A percentile compares a stretch with the other conserved stretches of the same genome.
Evolutionary conservation across 2,329 filamentous ascomycete genomes (phyloP).

Genomic region (Exserohilum turcica): DNA sequence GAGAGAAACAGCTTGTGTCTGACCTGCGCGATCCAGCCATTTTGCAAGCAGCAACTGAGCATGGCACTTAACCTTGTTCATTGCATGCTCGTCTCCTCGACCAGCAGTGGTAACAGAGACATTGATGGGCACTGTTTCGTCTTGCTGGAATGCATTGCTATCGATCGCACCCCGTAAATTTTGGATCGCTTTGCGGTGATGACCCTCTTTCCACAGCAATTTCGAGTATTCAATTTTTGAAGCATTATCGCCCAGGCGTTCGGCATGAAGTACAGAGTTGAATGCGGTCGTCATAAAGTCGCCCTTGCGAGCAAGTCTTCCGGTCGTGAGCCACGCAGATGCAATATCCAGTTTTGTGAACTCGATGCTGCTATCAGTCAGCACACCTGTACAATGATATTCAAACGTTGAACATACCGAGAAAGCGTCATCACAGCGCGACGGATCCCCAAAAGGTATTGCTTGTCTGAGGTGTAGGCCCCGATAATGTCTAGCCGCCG

Average conservation of each 20-base stretch:
- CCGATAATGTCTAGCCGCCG: constrained; percentile 87
- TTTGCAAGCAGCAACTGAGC: constrained; percentile 90
- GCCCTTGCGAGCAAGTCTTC: constrained; percentile 83
- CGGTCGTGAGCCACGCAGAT: constrained; percentile 81
- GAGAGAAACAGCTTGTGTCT: constrained; percentile 82
- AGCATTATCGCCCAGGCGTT: constrained; percentile 79
- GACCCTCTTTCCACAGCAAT: constrained; percentile 88
- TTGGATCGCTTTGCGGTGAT: constrained; percentile 93
- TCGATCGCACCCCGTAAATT: constrained; percentile 85
- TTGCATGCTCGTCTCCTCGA: constrained; percentile 41
- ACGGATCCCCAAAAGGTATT: constrained; percentile 85
- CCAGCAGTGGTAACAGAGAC: constrained; percentile 47
- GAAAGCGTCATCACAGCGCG: constrained; percentile 85
- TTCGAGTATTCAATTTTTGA: constrained; percentile 94
- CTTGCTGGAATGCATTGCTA: constrained; percentile 71
- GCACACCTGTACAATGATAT: not conserved
- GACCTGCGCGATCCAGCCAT: constrained; percentile 94
- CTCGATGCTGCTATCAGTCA: constrained; percentile 48
- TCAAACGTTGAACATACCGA: constrained; percentile 54
- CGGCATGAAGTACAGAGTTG: constrained; percentile 89
- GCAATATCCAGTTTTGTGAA: constrained; percentile 78
- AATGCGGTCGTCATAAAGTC: constrained; percentile 86
- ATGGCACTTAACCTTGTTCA: constrained; percentile 70
- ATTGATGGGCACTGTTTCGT: constrained; percentile 45
- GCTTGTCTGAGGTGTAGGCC: constrained; percentile 88